phyloP scores from a whole-genome alignment of 257 asterid genomes.

The Lycium ferocissimum region DNA sequence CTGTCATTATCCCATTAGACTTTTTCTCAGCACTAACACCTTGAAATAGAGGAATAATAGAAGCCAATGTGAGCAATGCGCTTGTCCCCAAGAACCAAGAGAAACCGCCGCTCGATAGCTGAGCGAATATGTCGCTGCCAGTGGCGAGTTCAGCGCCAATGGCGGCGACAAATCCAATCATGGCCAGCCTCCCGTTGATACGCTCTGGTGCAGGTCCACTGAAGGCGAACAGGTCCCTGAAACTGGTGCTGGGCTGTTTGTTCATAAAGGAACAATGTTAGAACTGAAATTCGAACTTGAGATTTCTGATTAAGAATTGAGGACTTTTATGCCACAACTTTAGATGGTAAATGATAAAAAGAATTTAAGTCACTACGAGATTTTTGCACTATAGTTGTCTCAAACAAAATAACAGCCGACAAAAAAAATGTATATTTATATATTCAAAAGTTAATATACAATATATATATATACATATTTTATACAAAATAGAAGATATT shows the following conservation, averaged over 20 bases:
- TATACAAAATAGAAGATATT: too few relatives aligned
- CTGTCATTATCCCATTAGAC: slow-evolving; percentile 51
- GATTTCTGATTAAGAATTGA: too few relatives aligned
- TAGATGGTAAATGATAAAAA: too few relatives aligned
- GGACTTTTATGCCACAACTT: too few relatives aligned
- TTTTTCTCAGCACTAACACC: slow-evolving; percentile 61
- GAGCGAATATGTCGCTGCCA: slow-evolving; percentile 63
- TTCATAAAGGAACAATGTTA: background rate
- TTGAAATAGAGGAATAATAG: slow-evolving; percentile 61
- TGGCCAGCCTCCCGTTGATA: slow-evolving; percentile 80
- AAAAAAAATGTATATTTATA: too few relatives aligned
- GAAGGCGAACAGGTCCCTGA: slow-evolving; percentile 62
- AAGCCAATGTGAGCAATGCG: slow-evolving; percentile 58
- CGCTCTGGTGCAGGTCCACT: slow-evolving; percentile 83
- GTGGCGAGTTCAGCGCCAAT: slow-evolving; percentile 63
- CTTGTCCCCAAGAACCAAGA: slow-evolving; percentile 60
- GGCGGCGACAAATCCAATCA: slow-evolving; percentile 81
- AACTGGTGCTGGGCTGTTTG: slow-evolving; percentile 41
- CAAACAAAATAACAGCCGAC: too few relatives aligned
- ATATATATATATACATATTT: too few relatives aligned
- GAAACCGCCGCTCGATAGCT: slow-evolving; percentile 62
- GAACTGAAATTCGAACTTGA: background rate
- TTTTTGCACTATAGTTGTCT: too few relatives aligned
- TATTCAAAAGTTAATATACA: too few relatives aligned
- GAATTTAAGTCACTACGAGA: too few relatives aligned